These are phyloP conservation scores for Xerocomus nothofagi DNA, from an alignment of 1,284 basidiomycete species.

Conservation along the genomic window DNA sequence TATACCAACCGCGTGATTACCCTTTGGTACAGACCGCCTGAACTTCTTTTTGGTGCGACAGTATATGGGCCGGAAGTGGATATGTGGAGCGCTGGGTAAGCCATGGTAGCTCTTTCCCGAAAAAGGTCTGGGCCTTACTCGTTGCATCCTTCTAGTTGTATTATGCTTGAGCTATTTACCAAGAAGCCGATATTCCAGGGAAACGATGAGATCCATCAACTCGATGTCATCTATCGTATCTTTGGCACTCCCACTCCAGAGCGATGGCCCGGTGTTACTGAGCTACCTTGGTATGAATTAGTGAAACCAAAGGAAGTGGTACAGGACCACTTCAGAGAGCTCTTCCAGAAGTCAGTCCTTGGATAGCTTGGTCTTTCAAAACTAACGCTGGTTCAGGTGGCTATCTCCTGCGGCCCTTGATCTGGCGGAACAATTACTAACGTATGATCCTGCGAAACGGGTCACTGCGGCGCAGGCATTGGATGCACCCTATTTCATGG, in stretches of 20 bases:
- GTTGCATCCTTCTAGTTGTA: conserved; percentile 65
- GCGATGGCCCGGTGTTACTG: conserved; percentile 80
- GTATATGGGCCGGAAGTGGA: conserved; percentile 99
- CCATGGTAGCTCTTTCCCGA: background rate
- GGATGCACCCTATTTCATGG: conserved; percentile 77
- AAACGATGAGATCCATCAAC: conserved; percentile 94
- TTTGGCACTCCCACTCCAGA: conserved; percentile 87
- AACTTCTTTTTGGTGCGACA: conserved; percentile 93
- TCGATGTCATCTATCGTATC: conserved; percentile 88
- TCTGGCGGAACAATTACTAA: conserved; percentile 78
- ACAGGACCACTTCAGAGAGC: conserved; percentile 71
- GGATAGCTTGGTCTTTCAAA: background rate
- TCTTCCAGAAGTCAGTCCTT: conserved; percentile 74
- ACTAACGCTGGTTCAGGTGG: conserved; percentile 53
- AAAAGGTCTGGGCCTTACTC: background rate
- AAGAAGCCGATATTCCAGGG: conserved; percentile 96
- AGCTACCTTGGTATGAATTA: conserved; percentile 98
- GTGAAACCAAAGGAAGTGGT: conserved; percentile 81
- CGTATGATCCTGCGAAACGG: conserved; percentile 83
- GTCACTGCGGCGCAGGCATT: conserved; percentile 82
- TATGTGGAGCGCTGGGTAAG: conserved; percentile 98
- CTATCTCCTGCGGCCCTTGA: conserved; percentile 82
- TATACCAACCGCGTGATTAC: conserved; percentile 99
- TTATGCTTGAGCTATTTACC: conserved; percentile 96
- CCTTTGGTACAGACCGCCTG: conserved; percentile 97